Evolutionary conservation across 192 early-diverging fungal genomes (phyloP).

Genomic region (Glomus cerebriforme): DNA sequence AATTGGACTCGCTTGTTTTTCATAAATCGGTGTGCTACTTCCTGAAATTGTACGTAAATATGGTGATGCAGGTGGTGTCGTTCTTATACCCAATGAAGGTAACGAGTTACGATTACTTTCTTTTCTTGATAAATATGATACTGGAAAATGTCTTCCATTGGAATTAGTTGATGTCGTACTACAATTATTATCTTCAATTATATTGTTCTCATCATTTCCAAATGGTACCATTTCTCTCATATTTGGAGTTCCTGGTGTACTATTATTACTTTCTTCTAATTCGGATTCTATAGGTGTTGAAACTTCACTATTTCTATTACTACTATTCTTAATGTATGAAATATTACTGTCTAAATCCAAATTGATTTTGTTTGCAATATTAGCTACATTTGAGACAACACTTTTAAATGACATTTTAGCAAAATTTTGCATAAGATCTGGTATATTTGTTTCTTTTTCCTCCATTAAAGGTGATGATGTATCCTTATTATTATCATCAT

Average conservation of each 20-base stretch:
- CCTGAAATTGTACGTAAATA: background rate
- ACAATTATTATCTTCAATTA: too few relatives aligned
- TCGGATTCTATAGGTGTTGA: background rate
- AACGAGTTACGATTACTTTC: background rate
- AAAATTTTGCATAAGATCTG: constrained; percentile 6
- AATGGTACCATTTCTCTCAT: constrained; percentile 17
- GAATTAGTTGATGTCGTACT: background rate
- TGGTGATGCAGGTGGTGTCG: background rate
- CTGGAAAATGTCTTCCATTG: background rate
- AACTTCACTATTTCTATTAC: background rate
- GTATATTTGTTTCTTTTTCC: background rate
- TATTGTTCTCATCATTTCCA: background rate
- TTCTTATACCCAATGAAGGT: constrained; percentile 11
- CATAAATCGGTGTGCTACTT: background rate
- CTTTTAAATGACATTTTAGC: constrained; percentile 13
- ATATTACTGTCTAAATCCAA: background rate
- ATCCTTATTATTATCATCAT: background rate
- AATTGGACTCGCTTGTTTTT: background rate
- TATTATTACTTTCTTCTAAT: background rate
- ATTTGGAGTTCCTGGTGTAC: background rate
- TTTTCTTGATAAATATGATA: background rate
- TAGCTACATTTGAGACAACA: background rate
- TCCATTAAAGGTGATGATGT: background rate
- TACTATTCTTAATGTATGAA: background rate
- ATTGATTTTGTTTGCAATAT: constrained; percentile 4